Conservation (phyloP, 148 eudicot species). For the Chenopodium formosanum region DNA sequence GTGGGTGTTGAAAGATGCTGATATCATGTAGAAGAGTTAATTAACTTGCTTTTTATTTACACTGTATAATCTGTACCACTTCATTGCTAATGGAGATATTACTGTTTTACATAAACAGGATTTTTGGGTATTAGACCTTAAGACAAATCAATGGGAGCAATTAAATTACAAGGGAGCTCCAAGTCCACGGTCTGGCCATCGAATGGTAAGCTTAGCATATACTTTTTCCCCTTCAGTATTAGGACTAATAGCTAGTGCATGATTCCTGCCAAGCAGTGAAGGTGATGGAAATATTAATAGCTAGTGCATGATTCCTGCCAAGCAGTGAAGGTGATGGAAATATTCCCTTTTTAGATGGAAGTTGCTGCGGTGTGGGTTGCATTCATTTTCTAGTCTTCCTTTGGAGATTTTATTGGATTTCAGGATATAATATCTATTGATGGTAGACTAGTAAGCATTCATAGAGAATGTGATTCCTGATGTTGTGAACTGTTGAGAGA, state of each 20-base stretch:
- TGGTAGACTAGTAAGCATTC: background rate
- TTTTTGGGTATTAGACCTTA: slow-evolving; percentile 91
- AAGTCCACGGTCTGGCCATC: slow-evolving; percentile 95
- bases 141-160: slow-evolving; percentile 99
- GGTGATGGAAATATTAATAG: background rate
- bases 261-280: background rate
- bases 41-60: background rate
- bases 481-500: slow-evolving; percentile 6
- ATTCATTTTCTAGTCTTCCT: background rate
- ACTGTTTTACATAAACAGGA: slow-evolving; percentile 47
- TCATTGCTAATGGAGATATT: background rate
- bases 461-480: background rate
- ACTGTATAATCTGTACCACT: background rate
- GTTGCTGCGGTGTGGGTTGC: background rate
- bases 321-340: background rate
- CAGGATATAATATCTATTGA: background rate
- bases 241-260: background rate
- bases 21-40: background rate
- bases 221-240: background rate
- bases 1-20: background rate
- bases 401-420: background rate
- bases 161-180: slow-evolving; percentile 96
- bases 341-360: background rate
- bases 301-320: background rate
- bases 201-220: slow-evolving; percentile 63